Evolutionary conservation across 2,329 filamentous ascomycete genomes (phyloP).

Genomic region (Fusarium sacchari): DNA sequence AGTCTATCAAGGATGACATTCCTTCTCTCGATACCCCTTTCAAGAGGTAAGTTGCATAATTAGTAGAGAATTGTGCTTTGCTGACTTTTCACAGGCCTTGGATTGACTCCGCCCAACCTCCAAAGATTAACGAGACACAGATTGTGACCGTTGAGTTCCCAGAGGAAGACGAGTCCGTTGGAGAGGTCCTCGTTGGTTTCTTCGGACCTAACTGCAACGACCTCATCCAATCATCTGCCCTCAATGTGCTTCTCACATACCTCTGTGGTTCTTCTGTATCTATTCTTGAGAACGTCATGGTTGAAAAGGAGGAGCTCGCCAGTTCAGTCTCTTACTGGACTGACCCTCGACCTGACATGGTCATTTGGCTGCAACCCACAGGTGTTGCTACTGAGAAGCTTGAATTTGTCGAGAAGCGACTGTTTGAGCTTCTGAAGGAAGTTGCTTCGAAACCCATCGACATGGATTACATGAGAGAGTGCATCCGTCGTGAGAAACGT

Average conservation of each 20-base stretch:
- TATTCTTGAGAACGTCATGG: conserved; percentile 88
- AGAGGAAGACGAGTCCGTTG: conserved; percentile 93
- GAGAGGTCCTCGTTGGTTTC: conserved; percentile 87
- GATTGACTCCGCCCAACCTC: conserved; percentile 86
- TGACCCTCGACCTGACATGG: conserved; percentile 81
- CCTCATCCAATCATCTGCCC: conserved; percentile 71
- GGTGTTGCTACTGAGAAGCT: conserved; percentile 90
- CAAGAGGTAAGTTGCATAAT: conserved; percentile 60
- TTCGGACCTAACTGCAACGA: conserved; percentile 87
- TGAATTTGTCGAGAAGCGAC: conserved; percentile 81
- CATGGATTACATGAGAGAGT: conserved; percentile 90
- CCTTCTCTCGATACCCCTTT: conserved; percentile 80
- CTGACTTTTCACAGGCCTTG: conserved; percentile 68
- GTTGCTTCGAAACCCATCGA: conserved; percentile 84
- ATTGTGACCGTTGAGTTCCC: conserved; percentile 89
- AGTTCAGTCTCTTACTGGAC: conserved; percentile 84
- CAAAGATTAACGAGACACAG: conserved; percentile 75
- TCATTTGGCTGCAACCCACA: conserved; percentile 87
- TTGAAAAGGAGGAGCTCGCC: conserved; percentile 91
- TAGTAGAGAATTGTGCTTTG: neutral
- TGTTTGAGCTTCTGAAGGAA: conserved; percentile 85
- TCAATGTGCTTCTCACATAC: conserved; percentile 85
- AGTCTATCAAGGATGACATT: conserved; percentile 83
- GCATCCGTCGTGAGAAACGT: conserved; percentile 81
- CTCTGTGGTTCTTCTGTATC: conserved; percentile 94